These are phyloP conservation scores for Spergularia azorica DNA, from an alignment of 179 eudicot genomes.

Conservation along the genomic window DNA sequence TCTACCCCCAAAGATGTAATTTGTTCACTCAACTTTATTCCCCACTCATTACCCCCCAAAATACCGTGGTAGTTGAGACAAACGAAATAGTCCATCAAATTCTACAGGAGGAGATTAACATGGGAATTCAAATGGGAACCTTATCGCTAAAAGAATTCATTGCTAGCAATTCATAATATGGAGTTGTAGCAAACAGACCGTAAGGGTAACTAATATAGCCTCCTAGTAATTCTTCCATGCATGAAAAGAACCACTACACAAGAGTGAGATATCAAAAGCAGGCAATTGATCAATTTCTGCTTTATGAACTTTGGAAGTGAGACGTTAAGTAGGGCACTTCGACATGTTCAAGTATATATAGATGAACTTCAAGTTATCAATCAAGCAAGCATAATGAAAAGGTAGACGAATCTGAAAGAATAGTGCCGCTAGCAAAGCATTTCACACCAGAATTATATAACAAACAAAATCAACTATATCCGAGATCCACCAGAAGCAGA, in stretches of 20 bases:
- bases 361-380: neutral
- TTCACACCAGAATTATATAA: neutral
- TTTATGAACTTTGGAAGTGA: neutral
- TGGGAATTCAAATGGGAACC: no score
- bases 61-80: no score
- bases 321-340: no score
- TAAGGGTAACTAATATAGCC: neutral
- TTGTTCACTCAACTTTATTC: no score
- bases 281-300: neutral
- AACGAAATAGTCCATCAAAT: no score
- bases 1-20: no score
- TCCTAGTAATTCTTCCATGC: neutral
- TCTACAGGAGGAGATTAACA: no score
- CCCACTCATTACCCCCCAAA: no score
- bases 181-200: neutral
- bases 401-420: neutral
- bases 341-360: no score
- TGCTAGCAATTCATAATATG: neutral
- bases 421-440: neutral
- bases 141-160: no score
- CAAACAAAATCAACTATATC: neutral
- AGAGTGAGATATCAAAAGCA: neutral
- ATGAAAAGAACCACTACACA: neutral
- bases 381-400: neutral
- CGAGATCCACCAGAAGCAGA: neutral